Conservation (phyloP, 257 asterid species). For the Solanum clarkiae region DNA sequence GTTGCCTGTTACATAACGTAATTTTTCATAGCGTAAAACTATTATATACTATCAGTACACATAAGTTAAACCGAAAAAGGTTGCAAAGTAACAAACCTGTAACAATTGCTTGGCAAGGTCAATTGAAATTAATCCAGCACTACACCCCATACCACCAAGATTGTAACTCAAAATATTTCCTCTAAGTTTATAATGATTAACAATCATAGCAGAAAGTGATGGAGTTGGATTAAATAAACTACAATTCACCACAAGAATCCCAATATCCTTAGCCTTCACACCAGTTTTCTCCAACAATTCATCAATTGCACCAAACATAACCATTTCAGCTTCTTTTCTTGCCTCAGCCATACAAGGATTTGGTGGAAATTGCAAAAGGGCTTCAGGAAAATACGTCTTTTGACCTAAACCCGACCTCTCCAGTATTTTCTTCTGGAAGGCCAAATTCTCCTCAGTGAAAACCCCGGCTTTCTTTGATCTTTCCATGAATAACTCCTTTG, state of each 20-base stretch:
- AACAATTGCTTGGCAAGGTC: constrained; percentile 77
- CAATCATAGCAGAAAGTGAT: constrained; percentile 62
- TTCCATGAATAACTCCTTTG: constrained; percentile 43
- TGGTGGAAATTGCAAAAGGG: constrained; percentile 36
- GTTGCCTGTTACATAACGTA: neutral
- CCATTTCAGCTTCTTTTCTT: constrained; percentile 54
- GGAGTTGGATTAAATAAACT: constrained; percentile 73
- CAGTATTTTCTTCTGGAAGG: constrained; percentile 43
- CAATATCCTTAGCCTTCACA: constrained; percentile 53
- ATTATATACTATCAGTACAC: neutral
- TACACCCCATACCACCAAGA: constrained; percentile 90
- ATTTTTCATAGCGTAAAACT: neutral
- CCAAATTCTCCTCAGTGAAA: constrained; percentile 40
- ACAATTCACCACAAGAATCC: constrained; percentile 62
- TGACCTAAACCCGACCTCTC: constrained; percentile 70
- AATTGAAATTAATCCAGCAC: constrained; percentile 73
- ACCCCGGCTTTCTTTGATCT: constrained; percentile 16
- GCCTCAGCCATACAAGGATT: constrained; percentile 54
- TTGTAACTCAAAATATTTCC: constrained; percentile 62
- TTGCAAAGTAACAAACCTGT: constrained; percentile 21
- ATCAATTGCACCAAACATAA: constrained; percentile 72
- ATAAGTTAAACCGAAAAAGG: neutral
- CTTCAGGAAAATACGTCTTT: constrained; percentile 53
- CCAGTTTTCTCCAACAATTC: constrained; percentile 49
- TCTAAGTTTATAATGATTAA: constrained; percentile 64